These are phyloP conservation scores for Alternaria alternata DNA, from an alignment of 2,329 filamentous ascomycete genomes.

Conservation along the genomic window DNA sequence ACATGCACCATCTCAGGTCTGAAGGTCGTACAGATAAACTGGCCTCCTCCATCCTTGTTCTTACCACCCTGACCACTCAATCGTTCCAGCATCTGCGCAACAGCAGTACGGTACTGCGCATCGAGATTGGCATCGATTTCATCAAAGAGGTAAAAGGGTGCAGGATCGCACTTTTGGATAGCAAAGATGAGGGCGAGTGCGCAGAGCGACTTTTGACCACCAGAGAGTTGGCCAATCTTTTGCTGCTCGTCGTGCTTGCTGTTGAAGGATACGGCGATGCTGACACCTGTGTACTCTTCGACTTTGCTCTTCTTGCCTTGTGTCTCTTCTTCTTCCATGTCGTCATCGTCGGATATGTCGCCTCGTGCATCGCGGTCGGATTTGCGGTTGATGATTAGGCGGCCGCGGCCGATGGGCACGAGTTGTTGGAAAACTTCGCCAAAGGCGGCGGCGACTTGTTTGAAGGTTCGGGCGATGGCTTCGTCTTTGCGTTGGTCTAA, in stretches of 20 bases:
- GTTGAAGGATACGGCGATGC: constrained; percentile 98
- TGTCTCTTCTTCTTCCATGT: constrained; percentile 55
- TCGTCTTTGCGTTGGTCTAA: constrained; percentile 97
- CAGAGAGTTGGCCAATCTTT: constrained; percentile 94
- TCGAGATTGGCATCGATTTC: constrained; percentile 99
- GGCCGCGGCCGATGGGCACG: constrained; percentile 90
- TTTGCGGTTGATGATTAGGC: constrained; percentile 90
- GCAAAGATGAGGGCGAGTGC: constrained; percentile 98
- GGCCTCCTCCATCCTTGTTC: constrained; percentile 62
- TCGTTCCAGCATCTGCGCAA: constrained; percentile 83
- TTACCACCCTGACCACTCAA: constrained; percentile 51
- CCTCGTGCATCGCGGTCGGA: constrained; percentile 75
- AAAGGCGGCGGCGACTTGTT: constrained; percentile 95
- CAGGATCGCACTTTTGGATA: constrained; percentile 97
- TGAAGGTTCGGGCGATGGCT: constrained; percentile 97
- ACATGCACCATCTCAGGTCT: constrained; percentile 94
- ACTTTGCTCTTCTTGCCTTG: constrained; percentile 58
- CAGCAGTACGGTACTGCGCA: constrained; percentile 95
- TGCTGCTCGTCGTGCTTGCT: constrained; percentile 98
- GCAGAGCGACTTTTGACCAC: constrained; percentile 97
- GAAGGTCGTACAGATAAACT: constrained; percentile 99
- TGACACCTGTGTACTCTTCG: constrained; percentile 95
- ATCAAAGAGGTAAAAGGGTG: constrained; percentile 98
- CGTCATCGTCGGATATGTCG: constrained; percentile 60
- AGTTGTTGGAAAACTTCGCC: constrained; percentile 92